These are phyloP conservation scores for Russula ochroleuca DNA, from an alignment of 768 basidiomycete genomes.

Conservation along the genomic window DNA sequence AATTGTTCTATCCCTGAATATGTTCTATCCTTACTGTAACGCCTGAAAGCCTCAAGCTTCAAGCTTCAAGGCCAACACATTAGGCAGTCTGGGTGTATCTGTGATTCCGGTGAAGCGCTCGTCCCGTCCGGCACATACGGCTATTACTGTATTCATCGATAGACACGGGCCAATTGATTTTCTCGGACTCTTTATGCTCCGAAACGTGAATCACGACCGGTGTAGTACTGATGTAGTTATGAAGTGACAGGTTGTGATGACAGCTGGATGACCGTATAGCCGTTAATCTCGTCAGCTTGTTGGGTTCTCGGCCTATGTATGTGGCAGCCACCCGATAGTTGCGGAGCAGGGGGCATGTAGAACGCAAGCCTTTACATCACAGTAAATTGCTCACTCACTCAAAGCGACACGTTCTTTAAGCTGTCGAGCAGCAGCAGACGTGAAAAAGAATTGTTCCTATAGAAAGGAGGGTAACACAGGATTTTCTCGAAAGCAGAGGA, in stretches of 20 bases:
- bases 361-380: not conserved
- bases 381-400: not conserved
- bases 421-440: not conserved
- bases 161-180: not conserved
- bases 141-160: not conserved
- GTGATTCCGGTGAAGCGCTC: not conserved
- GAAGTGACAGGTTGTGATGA: conserved; percentile 42
- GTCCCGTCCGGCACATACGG: conserved; percentile 2
- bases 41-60: too few species aligned
- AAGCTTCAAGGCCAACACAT: not conserved
- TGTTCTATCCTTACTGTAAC: too few species aligned
- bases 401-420: conserved; percentile 1
- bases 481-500: not conserved
- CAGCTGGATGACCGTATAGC: not conserved
- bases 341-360: not conserved
- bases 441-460: not conserved
- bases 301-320: not conserved
- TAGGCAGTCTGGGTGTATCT: not conserved
- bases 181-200: not conserved
- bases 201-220: not conserved
- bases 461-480: not conserved
- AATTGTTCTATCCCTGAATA: not conserved
- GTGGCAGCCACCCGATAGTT: not conserved
- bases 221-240: not conserved
- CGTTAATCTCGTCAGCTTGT: not conserved